These are phyloP conservation scores for Cryptosporidium xiaoi DNA, from an alignment of 169 alveolate genomes.

Conservation along the genomic window DNA sequence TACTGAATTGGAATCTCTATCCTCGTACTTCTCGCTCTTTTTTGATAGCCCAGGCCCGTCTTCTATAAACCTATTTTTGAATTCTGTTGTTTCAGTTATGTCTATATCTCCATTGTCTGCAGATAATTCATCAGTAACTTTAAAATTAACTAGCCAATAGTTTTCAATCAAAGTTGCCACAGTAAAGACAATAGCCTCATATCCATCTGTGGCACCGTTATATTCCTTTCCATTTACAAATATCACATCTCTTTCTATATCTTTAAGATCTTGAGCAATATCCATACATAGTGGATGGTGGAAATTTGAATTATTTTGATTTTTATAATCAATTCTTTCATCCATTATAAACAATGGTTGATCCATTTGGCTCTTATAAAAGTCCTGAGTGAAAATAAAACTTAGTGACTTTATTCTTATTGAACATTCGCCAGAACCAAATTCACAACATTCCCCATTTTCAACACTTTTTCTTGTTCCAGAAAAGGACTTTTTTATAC, in stretches of 20 bases:
- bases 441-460: neutral
- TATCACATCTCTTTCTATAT: constrained; percentile 63
- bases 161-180: constrained; percentile 39
- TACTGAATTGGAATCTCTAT: constrained; percentile 34
- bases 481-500: constrained; percentile 1
- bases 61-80: neutral
- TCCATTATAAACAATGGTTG: constrained; percentile 48
- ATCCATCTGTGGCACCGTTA: constrained; percentile 65
- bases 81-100: constrained; percentile 19
- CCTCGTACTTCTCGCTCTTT: constrained; percentile 23
- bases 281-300: constrained; percentile 60
- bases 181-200: constrained; percentile 28
- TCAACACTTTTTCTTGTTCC: neutral
- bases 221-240: constrained; percentile 56
- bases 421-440: constrained; percentile 5
- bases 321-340: neutral
- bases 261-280: constrained; percentile 73
- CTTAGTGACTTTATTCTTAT: constrained; percentile 19
- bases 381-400: neutral
- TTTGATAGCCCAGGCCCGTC: neutral
- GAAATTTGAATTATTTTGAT: neutral
- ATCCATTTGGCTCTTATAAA: constrained; percentile 19
- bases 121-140: neutral
- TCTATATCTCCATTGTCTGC: neutral
- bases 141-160: constrained; percentile 33